phyloP scores from a whole-genome alignment of 1,284 basidiomycete species.

The Pseudozyma sp. region DNA sequence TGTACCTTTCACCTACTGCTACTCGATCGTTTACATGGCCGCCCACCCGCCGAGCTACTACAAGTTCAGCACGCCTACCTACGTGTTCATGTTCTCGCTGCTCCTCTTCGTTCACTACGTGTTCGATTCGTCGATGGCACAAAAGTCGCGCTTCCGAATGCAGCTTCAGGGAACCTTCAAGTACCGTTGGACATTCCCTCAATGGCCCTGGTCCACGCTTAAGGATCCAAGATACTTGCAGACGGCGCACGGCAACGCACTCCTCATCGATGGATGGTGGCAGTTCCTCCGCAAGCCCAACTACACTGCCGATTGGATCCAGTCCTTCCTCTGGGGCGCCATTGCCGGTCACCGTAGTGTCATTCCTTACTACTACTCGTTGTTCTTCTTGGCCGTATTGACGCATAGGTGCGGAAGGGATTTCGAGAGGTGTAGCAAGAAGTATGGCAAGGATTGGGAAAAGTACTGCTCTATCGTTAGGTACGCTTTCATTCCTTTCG shows the following conservation, averaged over 20 bases:
- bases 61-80: slow-evolving; percentile 82
- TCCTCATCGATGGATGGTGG: slow-evolving; percentile 90
- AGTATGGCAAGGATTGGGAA: slow-evolving; percentile 73
- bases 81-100: slow-evolving; percentile 72
- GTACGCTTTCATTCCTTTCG: slow-evolving; percentile 85
- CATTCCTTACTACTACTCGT: slow-evolving; percentile 87
- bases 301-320: slow-evolving; percentile 79
- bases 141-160: slow-evolving; percentile 98
- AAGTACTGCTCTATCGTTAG: slow-evolving; percentile 74
- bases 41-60: slow-evolving; percentile 90
- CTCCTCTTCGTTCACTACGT: slow-evolving; percentile 58
- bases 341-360: slow-evolving; percentile 83
- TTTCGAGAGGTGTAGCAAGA: slow-evolving; percentile 78
- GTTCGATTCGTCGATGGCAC: slow-evolving; percentile 94
- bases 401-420: slow-evolving; percentile 64
- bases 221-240: slow-evolving; percentile 91
- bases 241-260: slow-evolving; percentile 91
- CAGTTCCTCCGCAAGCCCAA: slow-evolving; percentile 72
- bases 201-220: slow-evolving; percentile 86
- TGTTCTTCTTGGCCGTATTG: slow-evolving; percentile 64
- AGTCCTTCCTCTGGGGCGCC: slow-evolving; percentile 85
- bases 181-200: slow-evolving; percentile 85
- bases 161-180: slow-evolving; percentile 86
- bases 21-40: slow-evolving; percentile 97
- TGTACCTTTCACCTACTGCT: slow-evolving; percentile 74